Conservation (phyloP, 176 grass and related monocot genomes). For the Alloteropsis semialata region DNA sequence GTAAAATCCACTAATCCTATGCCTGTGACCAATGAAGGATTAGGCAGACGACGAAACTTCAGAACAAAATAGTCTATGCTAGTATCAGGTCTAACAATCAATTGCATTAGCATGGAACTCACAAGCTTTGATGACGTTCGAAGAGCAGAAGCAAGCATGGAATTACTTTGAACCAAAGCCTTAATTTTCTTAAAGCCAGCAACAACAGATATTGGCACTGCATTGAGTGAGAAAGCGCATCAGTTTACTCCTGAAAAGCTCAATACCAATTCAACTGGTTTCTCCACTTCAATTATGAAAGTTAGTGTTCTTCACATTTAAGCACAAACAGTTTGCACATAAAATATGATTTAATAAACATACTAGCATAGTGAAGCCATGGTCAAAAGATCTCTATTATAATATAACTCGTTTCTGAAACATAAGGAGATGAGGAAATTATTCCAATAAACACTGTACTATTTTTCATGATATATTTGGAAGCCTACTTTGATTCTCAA, state of each 20-base stretch:
- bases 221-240: slow-evolving; percentile 35
- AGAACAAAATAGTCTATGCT: background rate
- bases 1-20: slow-evolving; percentile 10
- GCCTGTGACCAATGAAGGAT: slow-evolving; percentile 16
- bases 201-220: slow-evolving; percentile 94
- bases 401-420: background rate
- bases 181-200: slow-evolving; percentile 99
- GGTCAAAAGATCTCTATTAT: background rate
- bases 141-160: slow-evolving; percentile 85
- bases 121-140: slow-evolving; percentile 92
- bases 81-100: background rate
- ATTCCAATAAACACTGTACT: background rate
- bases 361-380: background rate
- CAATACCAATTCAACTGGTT: background rate
- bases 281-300: background rate
- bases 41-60: background rate
- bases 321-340: background rate
- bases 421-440: background rate
- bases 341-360: background rate
- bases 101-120: slow-evolving; percentile 33
- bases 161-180: slow-evolving; percentile 72
- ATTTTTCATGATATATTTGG: background rate
- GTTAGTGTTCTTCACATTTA: slow-evolving; percentile 18
- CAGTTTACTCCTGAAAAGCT: slow-evolving; percentile 8
- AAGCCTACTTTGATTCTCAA: slow-evolving; percentile 6